Conservation (phyloP, 805 yeast species). For the Candida montana region DNA sequence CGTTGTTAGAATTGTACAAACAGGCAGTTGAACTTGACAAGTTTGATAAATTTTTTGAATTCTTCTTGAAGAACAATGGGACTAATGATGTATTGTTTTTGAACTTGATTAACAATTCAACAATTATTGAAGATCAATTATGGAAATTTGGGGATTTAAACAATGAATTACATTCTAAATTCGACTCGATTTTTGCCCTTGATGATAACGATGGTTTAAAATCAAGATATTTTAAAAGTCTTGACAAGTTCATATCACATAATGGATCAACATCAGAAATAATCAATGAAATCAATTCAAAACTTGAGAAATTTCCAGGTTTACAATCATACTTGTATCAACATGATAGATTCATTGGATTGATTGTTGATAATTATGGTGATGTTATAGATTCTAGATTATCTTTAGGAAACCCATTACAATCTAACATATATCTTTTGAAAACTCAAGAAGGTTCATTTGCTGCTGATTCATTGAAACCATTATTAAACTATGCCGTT, state of each 20-base stretch:
- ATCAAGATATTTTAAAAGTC: conserved; percentile 5
- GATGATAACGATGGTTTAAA: conserved; percentile 4
- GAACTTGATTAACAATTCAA: conserved; percentile 10
- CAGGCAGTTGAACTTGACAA: conserved; percentile 19
- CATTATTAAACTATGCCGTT: conserved; percentile 21
- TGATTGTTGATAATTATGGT: conserved; percentile 26
- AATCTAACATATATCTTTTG: conserved; percentile 32
- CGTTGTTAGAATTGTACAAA: conserved; percentile 30
- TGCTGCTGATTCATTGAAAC: conserved; percentile 12
- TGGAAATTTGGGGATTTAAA: conserved; percentile 7
- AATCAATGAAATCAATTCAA: conserved; percentile 5
- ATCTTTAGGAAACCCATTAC: conserved; percentile 44
- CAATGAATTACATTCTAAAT: conserved; percentile 6
- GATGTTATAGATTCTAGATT: conserved; percentile 31
- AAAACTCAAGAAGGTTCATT: conserved; percentile 8
- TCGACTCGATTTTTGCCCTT: conserved; percentile 1
- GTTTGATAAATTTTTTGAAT: conserved; percentile 18
- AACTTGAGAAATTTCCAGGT: conserved; percentile 15
- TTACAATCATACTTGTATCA: conserved; percentile 1
- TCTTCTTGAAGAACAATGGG: conserved; percentile 17
- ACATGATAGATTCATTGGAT: conserved; percentile 13
- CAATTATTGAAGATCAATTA: conserved; percentile 10
- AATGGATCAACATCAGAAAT: conserved; percentile 7
- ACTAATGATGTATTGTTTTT: conserved; percentile 10
- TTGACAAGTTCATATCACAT: conserved; percentile 4